phyloP scores from a whole-genome alignment of 1,284 basidiomycete species.

The Leccinum angustisporum region DNA sequence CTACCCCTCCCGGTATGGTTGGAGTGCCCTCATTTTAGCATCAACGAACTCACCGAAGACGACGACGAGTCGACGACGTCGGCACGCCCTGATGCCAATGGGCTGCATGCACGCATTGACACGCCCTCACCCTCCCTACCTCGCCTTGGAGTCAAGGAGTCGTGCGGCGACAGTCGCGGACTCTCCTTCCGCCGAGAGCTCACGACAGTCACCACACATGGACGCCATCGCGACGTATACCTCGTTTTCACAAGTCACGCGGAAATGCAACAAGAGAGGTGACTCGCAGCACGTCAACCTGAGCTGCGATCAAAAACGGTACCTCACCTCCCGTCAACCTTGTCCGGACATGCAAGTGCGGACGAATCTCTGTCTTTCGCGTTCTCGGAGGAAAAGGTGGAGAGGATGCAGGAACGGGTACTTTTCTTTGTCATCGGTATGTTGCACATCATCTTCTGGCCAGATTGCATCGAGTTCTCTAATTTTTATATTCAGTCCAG shows the following conservation, averaged over 20 bases:
- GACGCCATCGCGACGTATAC: neutral
- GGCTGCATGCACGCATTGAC: too few species aligned
- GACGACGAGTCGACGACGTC: too few species aligned
- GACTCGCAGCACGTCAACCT: slow-evolving; percentile 6
- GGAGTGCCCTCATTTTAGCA: too few species aligned
- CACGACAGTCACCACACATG: too few species aligned
- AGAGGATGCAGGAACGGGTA: slow-evolving; percentile 73
- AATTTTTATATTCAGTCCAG: slow-evolving; percentile 51
- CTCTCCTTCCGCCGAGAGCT: too few species aligned
- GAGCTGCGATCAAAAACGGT: slow-evolving; percentile 43
- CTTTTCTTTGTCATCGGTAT: slow-evolving; percentile 74
- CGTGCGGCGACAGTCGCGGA: too few species aligned
- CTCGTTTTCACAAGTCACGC: slow-evolving; percentile 24
- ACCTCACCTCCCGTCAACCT: slow-evolving; percentile 30
- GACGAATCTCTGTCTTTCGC: slow-evolving; percentile 26
- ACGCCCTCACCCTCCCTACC: too few species aligned
- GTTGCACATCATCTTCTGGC: slow-evolving; percentile 15
- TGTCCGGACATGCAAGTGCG: slow-evolving; percentile 4
- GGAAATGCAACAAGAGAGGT: slow-evolving; percentile 13
- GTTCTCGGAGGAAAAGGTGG: slow-evolving; percentile 49
- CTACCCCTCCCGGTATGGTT: too few species aligned
- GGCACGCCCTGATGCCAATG: too few species aligned
- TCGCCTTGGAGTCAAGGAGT: too few species aligned
- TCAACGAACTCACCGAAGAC: too few species aligned
- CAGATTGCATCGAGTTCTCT: neutral